Evolutionary conservation across 805 yeast species (phyloP), one percentile per base, ranked within the genome.

Genomic region (Wickerhamomyces silvicola): DNA sequence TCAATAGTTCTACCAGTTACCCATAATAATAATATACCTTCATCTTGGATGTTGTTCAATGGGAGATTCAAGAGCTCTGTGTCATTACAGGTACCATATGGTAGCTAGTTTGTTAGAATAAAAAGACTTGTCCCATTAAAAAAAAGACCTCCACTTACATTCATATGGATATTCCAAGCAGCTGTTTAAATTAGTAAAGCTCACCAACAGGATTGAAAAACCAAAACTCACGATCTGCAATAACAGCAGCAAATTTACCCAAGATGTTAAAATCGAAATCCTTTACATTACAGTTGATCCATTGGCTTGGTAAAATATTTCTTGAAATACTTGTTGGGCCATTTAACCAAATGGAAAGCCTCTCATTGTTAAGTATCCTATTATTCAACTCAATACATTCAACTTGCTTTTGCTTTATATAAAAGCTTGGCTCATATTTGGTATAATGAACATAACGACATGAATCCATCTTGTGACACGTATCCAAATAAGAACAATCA

Each of bases 81-180:
- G 51, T 84, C 94, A 36, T 81, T 80, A 52, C 85, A 77, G 2
- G 85, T 76, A 10, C 85, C 83, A 53, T 81, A 78, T 5, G 86
- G 86, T 37, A 75, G 56, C 31, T 22, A 8, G 15, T 32, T 18
- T 4, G n/a, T n/a, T n/a, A n/a, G n/a, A n/a, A n/a, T n/a, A n/a
- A n/a, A n/a, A n/a, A n/a, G n/a, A n/a, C n/a, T n/a, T n/a, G n/a
- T n/a, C n/a, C n/a, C n/a, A n/a, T n/a, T n/a, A n/a, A n/a, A n/a
- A n/a, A n/a, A n/a, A n/a, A n/a, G n/a, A 15, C 22, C 15, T 13
- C 4, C 14, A 45, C 47, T 31, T 22, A 61, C 50, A 34, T 82
- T 81, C 88, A 84, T 87, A 59, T 88, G 96, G 41, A 88, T 88
- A 42, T 86, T 88, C 97, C 97, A 88, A 7, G 96, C 92, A 4